Conservation (phyloP, 495 filamentous ascomycete species). For the Articulospora tetracladia region DNA sequence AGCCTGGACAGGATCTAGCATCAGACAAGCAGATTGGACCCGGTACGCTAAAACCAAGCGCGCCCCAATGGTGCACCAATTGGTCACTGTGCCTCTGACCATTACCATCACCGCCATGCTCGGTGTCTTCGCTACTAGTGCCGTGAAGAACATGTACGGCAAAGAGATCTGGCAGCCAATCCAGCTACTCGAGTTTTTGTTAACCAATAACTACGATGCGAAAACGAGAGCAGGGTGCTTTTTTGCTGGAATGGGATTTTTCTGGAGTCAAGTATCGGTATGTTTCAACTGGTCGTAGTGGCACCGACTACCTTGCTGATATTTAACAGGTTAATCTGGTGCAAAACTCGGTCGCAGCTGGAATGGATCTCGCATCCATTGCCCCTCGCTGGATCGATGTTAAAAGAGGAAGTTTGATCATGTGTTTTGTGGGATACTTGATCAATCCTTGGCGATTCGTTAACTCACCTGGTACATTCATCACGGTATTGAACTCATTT, state of each 20-base stretch:
- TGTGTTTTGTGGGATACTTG: not conserved
- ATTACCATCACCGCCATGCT: not conserved
- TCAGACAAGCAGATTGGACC: not conserved
- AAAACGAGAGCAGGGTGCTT: not conserved
- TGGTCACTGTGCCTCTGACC: not conserved
- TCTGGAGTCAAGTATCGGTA: not conserved
- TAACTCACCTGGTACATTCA: not conserved
- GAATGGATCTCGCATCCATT: constrained; percentile 1
- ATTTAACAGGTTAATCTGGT: not conserved
- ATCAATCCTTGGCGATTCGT: not conserved
- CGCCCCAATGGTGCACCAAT: not conserved
- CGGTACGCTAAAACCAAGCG: not conserved
- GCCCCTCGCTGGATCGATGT: constrained; percentile 1
- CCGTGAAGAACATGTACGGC: not conserved
- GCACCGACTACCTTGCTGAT: too few species aligned
- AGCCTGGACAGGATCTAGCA: not conserved
- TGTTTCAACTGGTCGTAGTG: too few species aligned
- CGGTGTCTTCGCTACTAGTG: not conserved
- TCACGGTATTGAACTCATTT: not conserved
- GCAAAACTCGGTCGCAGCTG: not conserved
- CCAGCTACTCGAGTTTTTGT: not conserved
- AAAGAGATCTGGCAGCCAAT: not conserved
- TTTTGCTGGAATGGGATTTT: not conserved
- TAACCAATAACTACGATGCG: not conserved
- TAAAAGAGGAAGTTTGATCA: not conserved